Base-by-base conservation (phyloP, 23 red algal species). In the Gracilaria caudata region DNA sequence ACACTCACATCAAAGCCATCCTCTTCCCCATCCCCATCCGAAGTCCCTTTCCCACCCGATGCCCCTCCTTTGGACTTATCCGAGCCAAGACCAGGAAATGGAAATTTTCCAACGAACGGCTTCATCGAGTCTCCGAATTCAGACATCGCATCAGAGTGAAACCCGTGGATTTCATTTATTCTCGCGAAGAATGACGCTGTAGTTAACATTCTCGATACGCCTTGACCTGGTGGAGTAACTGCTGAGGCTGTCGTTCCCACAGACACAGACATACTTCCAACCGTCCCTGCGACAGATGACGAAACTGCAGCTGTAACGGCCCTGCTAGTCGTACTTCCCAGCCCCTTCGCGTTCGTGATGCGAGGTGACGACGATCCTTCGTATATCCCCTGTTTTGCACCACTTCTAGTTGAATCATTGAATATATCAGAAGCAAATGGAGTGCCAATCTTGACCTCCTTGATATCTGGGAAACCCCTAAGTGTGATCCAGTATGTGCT, bases 401-500 rank as follows among this genome's bases (percentile, higher is more conserved):
- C 85, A 20, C 46, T 73, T 16, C 72, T 43, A 2, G 44, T 16
- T 33, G 63, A 13, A 51, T 80, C 56, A 34, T 77, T 73, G 39
- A 33, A 47, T 16, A 82, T 63, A 43, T 53, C 40, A 19, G 75
- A 53, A 58, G 36, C 73, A 66, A 23, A 56, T 25, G 68, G 61
- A 38, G 55, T 47, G 3, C 17, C 81, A 26, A 51, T 53, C 17
- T 73, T 51, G 16, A 41, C 45, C 34, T 73, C 64, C 44, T 44
- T 64, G 0, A 93, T 1, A 56, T 86, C 57, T 45, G 90, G 90
- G 33, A 93, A 86, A 35, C 81, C 81, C 34, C 90, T 26, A 39
- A 93, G 41, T 26, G 76, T 86, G 16, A 93, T 51, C 90, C 90
- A 93, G 51, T 87, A 93, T 17, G 74, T 80, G 49, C 64, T 81